These are phyloP conservation scores for Leishmania gerbilli DNA, from an alignment of 208 protist genomes.

Conservation along the genomic window DNA sequence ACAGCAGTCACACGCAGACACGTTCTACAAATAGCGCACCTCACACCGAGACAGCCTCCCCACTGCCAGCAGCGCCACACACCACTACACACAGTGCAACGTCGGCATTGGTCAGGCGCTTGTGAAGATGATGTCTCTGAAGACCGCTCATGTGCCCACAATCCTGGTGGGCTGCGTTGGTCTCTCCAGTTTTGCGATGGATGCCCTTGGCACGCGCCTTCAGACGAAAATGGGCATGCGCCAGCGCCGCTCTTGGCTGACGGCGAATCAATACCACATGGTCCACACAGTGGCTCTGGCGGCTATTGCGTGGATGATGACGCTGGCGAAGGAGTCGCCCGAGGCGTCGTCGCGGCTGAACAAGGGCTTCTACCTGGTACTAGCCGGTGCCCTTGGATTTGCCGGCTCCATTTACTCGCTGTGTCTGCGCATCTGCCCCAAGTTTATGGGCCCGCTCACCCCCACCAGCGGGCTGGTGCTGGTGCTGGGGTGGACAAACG, in stretches of 20 bases:
- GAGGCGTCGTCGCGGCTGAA: slow-evolving; percentile 36
- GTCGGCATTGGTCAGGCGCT: not conserved
- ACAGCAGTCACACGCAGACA: not conserved
- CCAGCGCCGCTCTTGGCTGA: slow-evolving; percentile 50
- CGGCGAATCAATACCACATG: slow-evolving; percentile 57
- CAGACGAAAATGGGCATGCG: slow-evolving; percentile 37
- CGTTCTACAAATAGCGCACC: not conserved
- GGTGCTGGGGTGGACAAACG: slow-evolving; percentile 63
- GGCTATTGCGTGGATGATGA: slow-evolving; percentile 36
- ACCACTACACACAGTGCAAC: not conserved
- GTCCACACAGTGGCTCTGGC: slow-evolving; percentile 44
- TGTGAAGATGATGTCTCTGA: slow-evolving; percentile 11
- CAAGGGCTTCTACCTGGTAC: slow-evolving; percentile 56
- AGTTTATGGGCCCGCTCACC: slow-evolving; percentile 59
- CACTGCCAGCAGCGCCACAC: not conserved
- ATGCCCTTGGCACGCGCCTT: slow-evolving; percentile 25
- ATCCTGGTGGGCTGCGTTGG: slow-evolving; percentile 40
- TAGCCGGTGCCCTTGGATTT: slow-evolving; percentile 56
- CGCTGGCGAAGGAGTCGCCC: slow-evolving; percentile 25
- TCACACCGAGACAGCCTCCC: not conserved
- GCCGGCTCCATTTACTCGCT: slow-evolving; percentile 72
- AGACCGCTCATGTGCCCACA: slow-evolving; percentile 27
- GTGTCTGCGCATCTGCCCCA: slow-evolving; percentile 45
- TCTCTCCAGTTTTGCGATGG: slow-evolving; percentile 38
- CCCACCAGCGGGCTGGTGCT: slow-evolving; percentile 70